A percentile compares a stretch with the other conserved stretches of the same genome.
Evolutionary conservation across 176 grass and related monocot genomes (phyloP).

Genomic region (Musa beccarii): DNA sequence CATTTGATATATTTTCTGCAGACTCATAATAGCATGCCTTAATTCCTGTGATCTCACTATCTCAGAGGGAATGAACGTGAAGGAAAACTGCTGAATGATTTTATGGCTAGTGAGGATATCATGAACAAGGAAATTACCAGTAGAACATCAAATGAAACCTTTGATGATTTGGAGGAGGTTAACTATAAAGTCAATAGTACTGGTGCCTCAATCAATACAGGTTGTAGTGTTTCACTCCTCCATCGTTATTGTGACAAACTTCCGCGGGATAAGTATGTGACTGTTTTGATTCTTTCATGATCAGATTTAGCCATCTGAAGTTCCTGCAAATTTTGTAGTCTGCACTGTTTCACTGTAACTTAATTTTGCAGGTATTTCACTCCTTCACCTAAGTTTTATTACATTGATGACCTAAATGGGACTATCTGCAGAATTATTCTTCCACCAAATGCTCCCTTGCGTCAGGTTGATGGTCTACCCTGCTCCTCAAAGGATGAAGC

Average conservation of each 20-base stretch:
- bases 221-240: slow-evolving; percentile 72
- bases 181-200: slow-evolving; percentile 62
- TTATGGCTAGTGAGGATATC: slow-evolving; percentile 55
- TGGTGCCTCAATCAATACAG: slow-evolving; percentile 84
- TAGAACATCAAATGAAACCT: slow-evolving; percentile 66
- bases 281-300: slow-evolving; percentile 13
- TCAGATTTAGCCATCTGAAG: neutral
- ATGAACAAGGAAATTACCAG: slow-evolving; percentile 68
- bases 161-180: slow-evolving; percentile 59
- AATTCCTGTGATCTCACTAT: slow-evolving; percentile 11
- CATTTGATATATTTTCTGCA: slow-evolving; percentile 1
- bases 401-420: slow-evolving; percentile 48
- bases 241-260: slow-evolving; percentile 81
- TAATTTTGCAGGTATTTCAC: slow-evolving; percentile 60
- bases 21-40: neutral
- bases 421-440: slow-evolving; percentile 75
- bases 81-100: slow-evolving; percentile 66
- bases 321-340: neutral
- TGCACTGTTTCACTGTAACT: neutral
- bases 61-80: slow-evolving; percentile 62
- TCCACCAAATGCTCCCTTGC: slow-evolving; percentile 81
- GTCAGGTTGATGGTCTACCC: slow-evolving; percentile 54
- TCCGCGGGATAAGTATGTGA: slow-evolving; percentile 73
- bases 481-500: slow-evolving; percentile 76
- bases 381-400: slow-evolving; percentile 55